Conservation (phyloP, 768 basidiomycete genomes). For the Agaricus subrufescens region DNA sequence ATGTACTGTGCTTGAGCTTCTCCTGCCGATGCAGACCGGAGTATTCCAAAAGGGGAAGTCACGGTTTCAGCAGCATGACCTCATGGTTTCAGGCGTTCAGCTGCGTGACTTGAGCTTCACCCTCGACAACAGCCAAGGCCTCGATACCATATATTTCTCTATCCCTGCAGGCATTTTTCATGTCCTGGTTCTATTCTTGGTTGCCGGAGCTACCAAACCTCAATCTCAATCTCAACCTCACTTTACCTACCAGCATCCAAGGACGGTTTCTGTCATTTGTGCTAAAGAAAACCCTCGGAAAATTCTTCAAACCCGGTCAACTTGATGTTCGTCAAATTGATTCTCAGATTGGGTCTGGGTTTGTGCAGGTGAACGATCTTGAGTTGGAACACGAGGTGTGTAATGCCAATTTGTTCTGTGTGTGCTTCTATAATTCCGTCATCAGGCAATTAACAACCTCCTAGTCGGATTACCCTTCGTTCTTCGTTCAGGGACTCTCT, state of each 20-base stretch:
- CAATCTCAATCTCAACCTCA: slow-evolving; percentile 66
- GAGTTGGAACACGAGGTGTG: slow-evolving; percentile 73
- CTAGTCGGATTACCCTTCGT: slow-evolving; percentile 61
- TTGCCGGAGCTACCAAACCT: slow-evolving; percentile 62
- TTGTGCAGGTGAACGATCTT: slow-evolving; percentile 80
- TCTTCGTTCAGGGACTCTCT: slow-evolving; percentile 68
- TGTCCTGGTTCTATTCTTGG: slow-evolving; percentile 54
- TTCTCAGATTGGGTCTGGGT: slow-evolving; percentile 89
- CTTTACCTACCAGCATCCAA: slow-evolving; percentile 71
- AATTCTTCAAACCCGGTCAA: slow-evolving; percentile 84
- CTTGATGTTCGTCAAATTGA: slow-evolving; percentile 85
- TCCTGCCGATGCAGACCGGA: neutral
- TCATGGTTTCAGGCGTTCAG: neutral
- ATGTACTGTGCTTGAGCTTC: neutral
- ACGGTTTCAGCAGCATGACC: slow-evolving; percentile 6
- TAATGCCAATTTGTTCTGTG: slow-evolving; percentile 13
- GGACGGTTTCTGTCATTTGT: slow-evolving; percentile 87
- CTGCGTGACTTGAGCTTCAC: neutral
- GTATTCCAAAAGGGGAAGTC: slow-evolving; percentile 7
- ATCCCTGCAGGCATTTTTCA: slow-evolving; percentile 9
- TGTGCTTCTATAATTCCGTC: slow-evolving; percentile 7
- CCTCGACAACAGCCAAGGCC: neutral
- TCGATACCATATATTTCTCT: neutral
- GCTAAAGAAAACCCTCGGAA: slow-evolving; percentile 77
- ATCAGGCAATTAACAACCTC: slow-evolving; percentile 74